phyloP scores from a whole-genome alignment of 768 basidiomycete species.

The Phanerochaete carnosa region DNA sequence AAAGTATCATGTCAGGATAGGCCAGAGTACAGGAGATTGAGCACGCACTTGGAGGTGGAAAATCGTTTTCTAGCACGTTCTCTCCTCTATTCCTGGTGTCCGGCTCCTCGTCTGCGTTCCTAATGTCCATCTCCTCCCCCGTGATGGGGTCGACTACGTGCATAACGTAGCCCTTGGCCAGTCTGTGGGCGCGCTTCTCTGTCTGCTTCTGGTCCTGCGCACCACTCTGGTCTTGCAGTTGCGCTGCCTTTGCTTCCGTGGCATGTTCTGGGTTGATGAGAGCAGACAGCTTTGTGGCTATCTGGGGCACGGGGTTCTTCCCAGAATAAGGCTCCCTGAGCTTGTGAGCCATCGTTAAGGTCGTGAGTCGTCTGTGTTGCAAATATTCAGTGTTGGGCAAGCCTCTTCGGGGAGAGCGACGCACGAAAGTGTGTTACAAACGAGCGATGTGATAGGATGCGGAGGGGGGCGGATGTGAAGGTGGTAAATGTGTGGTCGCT shows the following conservation, averaged over 20 bases:
- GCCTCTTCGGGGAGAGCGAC: neutral
- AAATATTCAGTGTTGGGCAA: neutral
- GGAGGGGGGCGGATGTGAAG: neutral
- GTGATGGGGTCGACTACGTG: constrained; percentile 47
- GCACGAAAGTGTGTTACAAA: neutral
- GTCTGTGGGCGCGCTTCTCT: constrained; percentile 19
- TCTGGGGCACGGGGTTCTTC: constrained; percentile 30
- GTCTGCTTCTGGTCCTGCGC: constrained; percentile 24
- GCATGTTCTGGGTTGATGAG: constrained; percentile 27
- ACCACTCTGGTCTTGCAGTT: constrained; percentile 22
- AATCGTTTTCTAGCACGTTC: constrained; percentile 27
- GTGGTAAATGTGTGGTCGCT: neutral
- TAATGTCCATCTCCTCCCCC: constrained; percentile 44
- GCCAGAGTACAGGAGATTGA: neutral
- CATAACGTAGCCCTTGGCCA: constrained; percentile 28
- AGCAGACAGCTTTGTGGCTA: constrained; percentile 27
- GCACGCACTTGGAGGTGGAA: constrained; percentile 27
- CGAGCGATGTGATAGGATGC: neutral
- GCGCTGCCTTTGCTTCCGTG: constrained; percentile 28
- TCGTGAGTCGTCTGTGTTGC: neutral
- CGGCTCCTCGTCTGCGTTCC: constrained; percentile 36
- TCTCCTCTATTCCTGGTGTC: constrained; percentile 21
- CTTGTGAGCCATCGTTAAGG: constrained; percentile 23
- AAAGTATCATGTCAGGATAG: neutral
- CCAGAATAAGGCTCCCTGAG: constrained; percentile 28